Percentiles rank a stretch among this genome's conserved stretches.
Evolutionary conservation across 192 early-diverging fungal genomes (phyloP).

Genomic region (Backusella tarrabulga): DNA sequence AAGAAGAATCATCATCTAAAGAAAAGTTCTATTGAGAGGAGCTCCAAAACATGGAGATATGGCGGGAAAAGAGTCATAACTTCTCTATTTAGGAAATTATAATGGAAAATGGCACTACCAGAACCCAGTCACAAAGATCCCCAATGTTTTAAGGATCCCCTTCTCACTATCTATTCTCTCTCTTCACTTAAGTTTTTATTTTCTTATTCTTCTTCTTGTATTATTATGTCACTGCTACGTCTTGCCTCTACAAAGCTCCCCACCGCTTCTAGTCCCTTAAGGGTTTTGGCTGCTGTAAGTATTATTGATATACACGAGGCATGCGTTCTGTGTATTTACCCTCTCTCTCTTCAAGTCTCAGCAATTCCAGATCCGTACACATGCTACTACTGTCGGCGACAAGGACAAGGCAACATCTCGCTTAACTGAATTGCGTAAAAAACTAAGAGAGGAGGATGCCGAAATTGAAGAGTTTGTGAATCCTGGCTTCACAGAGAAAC

Average conservation of each 20-base stretch:
- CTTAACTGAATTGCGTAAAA: constrained; percentile 40
- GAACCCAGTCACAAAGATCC: background rate
- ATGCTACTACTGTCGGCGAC: constrained; percentile 24
- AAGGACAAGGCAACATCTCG: constrained; percentile 27
- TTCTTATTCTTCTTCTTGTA: background rate
- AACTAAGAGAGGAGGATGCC: constrained; percentile 41
- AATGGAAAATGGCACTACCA: background rate
- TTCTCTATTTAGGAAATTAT: constrained; percentile 3
- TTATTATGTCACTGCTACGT: background rate
- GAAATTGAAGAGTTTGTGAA: constrained; percentile 58
- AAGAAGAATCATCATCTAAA: background rate
- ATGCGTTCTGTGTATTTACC: background rate
- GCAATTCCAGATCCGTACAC: constrained; percentile 16
- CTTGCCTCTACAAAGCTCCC: background rate
- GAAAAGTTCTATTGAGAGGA: background rate
- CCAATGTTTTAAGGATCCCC: constrained; percentile 1
- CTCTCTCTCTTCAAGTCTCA: background rate
- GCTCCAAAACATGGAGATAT: background rate
- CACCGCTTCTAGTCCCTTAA: background rate
- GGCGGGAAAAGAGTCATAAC: background rate
- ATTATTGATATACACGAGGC: background rate
- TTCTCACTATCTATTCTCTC: background rate
- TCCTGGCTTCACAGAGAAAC: constrained; percentile 37
- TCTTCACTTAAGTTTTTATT: background rate
- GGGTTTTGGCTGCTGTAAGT: background rate